A percentile compares a stretch with the other conserved stretches of the same genome.
Conservation (phyloP, 2,329 filamentous ascomycete genomes). For the Aspergillus ruber region DNA sequence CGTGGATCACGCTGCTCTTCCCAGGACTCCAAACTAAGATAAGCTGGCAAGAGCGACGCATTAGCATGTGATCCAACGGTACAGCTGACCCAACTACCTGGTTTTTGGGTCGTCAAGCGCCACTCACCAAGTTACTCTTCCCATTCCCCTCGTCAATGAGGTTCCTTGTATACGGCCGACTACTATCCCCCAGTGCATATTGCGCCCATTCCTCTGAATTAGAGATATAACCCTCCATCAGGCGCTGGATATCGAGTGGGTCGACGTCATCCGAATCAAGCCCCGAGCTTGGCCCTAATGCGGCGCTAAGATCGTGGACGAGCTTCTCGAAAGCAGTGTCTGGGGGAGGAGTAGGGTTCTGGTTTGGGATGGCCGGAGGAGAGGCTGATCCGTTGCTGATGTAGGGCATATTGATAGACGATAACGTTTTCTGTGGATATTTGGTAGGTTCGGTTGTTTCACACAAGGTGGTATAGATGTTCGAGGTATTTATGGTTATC, state of each 20-base stretch:
- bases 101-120: background rate
- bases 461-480: background rate
- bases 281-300: conserved; percentile 73
- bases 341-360: conserved; percentile 7
- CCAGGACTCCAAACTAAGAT: conserved; percentile 85
- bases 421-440: background rate
- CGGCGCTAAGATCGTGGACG: conserved; percentile 64
- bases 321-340: conserved; percentile 57
- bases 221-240: conserved; percentile 72
- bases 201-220: conserved; percentile 63
- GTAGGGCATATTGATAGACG: conserved; percentile 26
- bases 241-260: conserved; percentile 58
- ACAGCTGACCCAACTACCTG: background rate
- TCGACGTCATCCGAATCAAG: conserved; percentile 77
- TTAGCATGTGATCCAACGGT: conserved; percentile 5
- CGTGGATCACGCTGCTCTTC: conserved; percentile 77
- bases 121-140: conserved; percentile 64
- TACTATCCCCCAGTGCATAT: conserved; percentile 67
- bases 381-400: conserved; percentile 17
- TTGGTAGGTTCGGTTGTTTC: background rate
- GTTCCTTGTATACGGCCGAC: conserved; percentile 74
- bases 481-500: background rate
- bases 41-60: conserved; percentile 48
- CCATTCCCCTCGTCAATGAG: conserved; percentile 85
- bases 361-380: conserved; percentile 5